phyloP scores from a whole-genome alignment of 495 filamentous ascomycete species.

The Margaritispora aquatica region DNA sequence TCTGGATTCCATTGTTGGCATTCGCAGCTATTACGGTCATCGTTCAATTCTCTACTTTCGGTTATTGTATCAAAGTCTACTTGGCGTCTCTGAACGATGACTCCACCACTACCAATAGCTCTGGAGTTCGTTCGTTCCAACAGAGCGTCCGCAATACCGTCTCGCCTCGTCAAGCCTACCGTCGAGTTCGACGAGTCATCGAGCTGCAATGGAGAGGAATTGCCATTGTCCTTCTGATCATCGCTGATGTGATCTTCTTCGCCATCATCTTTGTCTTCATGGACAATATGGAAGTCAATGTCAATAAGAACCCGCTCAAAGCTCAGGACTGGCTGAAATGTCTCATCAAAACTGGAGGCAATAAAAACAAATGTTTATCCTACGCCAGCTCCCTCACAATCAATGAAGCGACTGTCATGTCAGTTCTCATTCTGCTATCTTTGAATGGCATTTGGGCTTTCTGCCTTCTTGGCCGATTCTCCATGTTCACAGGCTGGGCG shows the following conservation, averaged over 20 bases:
- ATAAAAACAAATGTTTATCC: conserved; percentile 59
- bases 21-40: conserved; percentile 73
- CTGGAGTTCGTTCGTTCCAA: conserved; percentile 70
- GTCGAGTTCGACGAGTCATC: conserved; percentile 78
- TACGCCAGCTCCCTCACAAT: conserved; percentile 54
- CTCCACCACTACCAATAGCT: conserved; percentile 60
- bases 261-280: conserved; percentile 83
- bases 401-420: conserved; percentile 69
- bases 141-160: conserved; percentile 68
- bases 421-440: conserved; percentile 73
- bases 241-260: conserved; percentile 87
- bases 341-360: conserved; percentile 47
- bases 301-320: conserved; percentile 43
- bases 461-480: conserved; percentile 69
- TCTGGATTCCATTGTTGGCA: conserved; percentile 84
- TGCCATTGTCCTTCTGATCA: conserved; percentile 76
- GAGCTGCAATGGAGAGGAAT: conserved; percentile 92
- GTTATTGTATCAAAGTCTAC: conserved; percentile 93
- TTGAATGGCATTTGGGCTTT: conserved; percentile 81
- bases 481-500: conserved; percentile 80
- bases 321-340: conserved; percentile 64
- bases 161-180: conserved; percentile 82
- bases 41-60: conserved; percentile 79
- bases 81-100: conserved; percentile 75
- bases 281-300: conserved; percentile 58